Percentiles rank a stretch among this genome's conserved stretches.
Evolutionary conservation across 2,329 filamentous ascomycete species (phyloP).

Genomic region (Nemania sp.): DNA sequence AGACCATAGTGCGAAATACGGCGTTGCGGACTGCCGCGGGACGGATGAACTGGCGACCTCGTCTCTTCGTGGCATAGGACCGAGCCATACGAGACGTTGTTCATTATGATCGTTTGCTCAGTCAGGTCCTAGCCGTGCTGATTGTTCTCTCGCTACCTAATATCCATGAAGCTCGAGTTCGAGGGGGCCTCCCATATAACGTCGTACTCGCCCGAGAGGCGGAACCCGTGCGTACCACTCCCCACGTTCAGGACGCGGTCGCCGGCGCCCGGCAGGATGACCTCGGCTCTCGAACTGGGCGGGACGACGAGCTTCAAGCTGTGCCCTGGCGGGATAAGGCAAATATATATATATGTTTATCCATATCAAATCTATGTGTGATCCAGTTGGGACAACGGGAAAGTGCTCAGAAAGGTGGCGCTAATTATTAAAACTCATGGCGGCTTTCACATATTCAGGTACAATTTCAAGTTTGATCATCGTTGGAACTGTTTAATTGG

Average conservation of each 20-base stretch:
- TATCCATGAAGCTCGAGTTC: slow-evolving; percentile 46
- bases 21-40: no score
- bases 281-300: slow-evolving; percentile 34
- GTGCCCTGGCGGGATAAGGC: slow-evolving; percentile 46
- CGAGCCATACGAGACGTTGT: no score
- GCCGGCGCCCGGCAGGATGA: slow-evolving; percentile 28
- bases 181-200: slow-evolving; percentile 18
- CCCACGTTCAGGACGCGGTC: slow-evolving; percentile 25
- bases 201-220: slow-evolving; percentile 9
- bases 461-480: not conserved
- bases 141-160: slow-evolving; percentile 53
- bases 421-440: slow-evolving; percentile 35
- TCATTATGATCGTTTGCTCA: no score
- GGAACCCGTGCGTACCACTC: slow-evolving; percentile 33
- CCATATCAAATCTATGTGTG: no score
- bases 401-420: slow-evolving; percentile 57
- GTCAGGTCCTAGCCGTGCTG: slow-evolving; percentile 46
- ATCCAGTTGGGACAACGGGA: no score
- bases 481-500: not conserved
- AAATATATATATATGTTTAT: slow-evolving; percentile 52
- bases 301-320: slow-evolving; percentile 34
- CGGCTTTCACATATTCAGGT: slow-evolving; percentile 17
- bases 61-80: no score
- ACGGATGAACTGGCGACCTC: no score
- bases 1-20: no score